Percentiles rank a stretch among this genome's conserved stretches.
Conservation (phyloP, 306 rosid genomes). For the Pyrus betulifolia region DNA sequence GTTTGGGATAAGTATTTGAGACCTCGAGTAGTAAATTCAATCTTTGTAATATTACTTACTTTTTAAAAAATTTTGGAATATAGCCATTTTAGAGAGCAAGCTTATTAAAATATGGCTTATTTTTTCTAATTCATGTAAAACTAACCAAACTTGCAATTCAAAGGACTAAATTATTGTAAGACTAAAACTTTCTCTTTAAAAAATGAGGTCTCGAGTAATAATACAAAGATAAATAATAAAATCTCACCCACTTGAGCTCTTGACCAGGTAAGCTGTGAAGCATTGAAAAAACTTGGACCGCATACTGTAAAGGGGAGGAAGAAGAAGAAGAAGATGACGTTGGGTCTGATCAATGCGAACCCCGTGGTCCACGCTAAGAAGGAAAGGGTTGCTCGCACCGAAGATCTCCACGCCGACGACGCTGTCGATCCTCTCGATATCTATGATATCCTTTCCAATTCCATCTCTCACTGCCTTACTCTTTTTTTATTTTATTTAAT, state of each 20-base stretch:
- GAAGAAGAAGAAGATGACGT: constrained; percentile 46
- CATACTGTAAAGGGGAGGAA: not conserved
- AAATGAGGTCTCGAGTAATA: too few species aligned
- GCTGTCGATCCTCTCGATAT: constrained; percentile 91
- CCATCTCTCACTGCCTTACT: not conserved
- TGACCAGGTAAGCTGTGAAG: not conserved
- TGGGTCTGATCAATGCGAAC: constrained; percentile 91
- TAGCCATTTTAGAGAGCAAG: too few species aligned
- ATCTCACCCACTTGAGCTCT: not conserved
- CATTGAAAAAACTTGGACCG: not conserved
- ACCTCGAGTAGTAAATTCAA: too few species aligned
- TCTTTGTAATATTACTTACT: too few species aligned
- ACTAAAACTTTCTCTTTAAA: too few species aligned
- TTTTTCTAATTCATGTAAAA: too few species aligned
- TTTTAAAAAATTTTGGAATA: too few species aligned
- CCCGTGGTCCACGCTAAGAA: constrained; percentile 96
- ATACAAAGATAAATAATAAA: too few species aligned
- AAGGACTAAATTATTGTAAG: too few species aligned
- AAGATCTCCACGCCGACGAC: constrained; percentile 49
- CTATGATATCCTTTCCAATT: constrained; percentile 72
- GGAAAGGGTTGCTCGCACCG: constrained; percentile 69
- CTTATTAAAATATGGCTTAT: too few species aligned
- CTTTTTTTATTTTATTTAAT: not conserved
- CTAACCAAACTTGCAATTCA: too few species aligned
- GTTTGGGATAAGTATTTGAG: too few species aligned